These are phyloP conservation scores for Clitocybe nebularis DNA, from an alignment of 1,284 basidiomycete species.

Conservation along the genomic window DNA sequence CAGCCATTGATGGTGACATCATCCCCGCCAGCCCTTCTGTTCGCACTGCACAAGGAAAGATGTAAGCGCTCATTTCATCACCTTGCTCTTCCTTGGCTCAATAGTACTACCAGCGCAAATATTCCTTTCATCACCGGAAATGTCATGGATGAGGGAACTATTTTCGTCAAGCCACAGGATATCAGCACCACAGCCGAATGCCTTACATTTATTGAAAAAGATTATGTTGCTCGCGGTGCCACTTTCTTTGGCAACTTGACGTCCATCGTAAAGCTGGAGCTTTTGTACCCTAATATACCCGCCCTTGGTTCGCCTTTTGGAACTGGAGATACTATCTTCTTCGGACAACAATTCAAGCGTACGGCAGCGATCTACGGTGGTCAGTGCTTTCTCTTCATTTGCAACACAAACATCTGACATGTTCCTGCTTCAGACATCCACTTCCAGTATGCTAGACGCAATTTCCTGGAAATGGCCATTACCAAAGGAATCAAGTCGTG, in stretches of 20 bases:
- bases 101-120: conserved; percentile 9
- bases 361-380: conserved; percentile 19
- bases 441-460: conserved; percentile 17
- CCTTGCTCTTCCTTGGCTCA: neutral
- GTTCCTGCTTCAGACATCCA: conserved; percentile 12
- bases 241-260: conserved; percentile 15
- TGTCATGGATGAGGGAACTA: conserved; percentile 20
- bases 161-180: conserved; percentile 20
- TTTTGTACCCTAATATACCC: conserved; percentile 19
- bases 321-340: conserved; percentile 20
- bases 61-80: conserved; percentile 10
- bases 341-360: conserved; percentile 20
- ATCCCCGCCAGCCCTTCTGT: conserved; percentile 19
- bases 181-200: conserved; percentile 17
- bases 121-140: conserved; percentile 21
- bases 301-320: conserved; percentile 19
- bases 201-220: conserved; percentile 16
- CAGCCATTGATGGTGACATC: conserved; percentile 19
- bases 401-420: neutral
- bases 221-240: conserved; percentile 16
- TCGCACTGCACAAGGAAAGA: conserved; percentile 18
- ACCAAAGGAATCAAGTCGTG: conserved; percentile 14
- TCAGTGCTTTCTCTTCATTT: neutral
- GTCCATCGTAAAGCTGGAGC: conserved; percentile 6
- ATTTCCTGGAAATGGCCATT: conserved; percentile 10